Percentiles rank a stretch among this genome's conserved stretches.
These are phyloP conservation scores for Plenodomus lindquistii DNA, from an alignment of 2,329 filamentous ascomycete species.

Conservation along the genomic window DNA sequence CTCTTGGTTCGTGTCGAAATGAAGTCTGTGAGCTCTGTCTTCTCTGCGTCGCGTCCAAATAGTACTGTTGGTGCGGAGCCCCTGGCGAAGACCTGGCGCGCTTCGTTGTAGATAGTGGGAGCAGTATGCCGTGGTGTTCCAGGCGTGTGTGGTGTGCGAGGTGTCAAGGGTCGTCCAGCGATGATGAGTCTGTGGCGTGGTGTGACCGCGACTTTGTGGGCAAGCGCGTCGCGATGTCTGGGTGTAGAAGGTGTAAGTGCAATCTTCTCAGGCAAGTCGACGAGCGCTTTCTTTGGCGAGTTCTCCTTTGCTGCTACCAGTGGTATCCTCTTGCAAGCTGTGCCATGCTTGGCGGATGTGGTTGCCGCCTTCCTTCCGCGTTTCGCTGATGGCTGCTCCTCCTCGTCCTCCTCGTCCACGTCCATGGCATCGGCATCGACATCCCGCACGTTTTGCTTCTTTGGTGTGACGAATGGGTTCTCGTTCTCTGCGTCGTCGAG, in stretches of 20 bases:
- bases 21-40: slow-evolving; percentile 69
- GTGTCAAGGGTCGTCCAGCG: slow-evolving; percentile 73
- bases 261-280: slow-evolving; percentile 53
- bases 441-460: slow-evolving; percentile 40
- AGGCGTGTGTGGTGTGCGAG: slow-evolving; percentile 77
- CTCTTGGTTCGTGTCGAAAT: slow-evolving; percentile 65
- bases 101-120: slow-evolving; percentile 82
- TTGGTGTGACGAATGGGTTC: slow-evolving; percentile 57
- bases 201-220: slow-evolving; percentile 70
- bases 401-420: slow-evolving; percentile 47
- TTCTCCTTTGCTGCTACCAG: slow-evolving; percentile 54
- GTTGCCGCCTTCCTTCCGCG: slow-evolving; percentile 38
- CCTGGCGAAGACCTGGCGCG: slow-evolving; percentile 83
- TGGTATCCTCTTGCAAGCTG: slow-evolving; percentile 47
- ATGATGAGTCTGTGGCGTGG: slow-evolving; percentile 84
- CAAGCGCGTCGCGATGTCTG: slow-evolving; percentile 77
- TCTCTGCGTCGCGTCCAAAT: slow-evolving; percentile 74
- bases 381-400: slow-evolving; percentile 41
- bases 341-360: slow-evolving; percentile 54
- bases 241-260: slow-evolving; percentile 67
- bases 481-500: slow-evolving; percentile 69
- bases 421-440: slow-evolving; percentile 50
- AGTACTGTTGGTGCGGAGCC: slow-evolving; percentile 75
- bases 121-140: slow-evolving; percentile 66
- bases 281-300: slow-evolving; percentile 52